phyloP scores from a whole-genome alignment of 495 filamentous ascomycete species.

The Polyplosphaeria fusca region DNA sequence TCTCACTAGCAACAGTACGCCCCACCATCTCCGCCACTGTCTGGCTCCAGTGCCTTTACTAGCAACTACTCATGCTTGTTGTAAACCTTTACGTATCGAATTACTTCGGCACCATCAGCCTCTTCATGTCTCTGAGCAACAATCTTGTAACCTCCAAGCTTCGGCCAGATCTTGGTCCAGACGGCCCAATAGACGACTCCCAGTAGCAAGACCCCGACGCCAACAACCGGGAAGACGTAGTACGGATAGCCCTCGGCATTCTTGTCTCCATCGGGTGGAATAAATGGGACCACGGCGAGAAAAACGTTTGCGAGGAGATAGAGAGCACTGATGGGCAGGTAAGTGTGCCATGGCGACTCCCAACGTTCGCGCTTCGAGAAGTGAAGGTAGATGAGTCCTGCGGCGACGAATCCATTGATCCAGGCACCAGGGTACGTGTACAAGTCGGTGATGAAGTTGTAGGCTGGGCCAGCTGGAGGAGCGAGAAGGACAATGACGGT shows the following conservation, averaged over 20 bases:
- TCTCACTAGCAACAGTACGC: too few relatives aligned
- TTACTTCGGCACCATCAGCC: constrained; percentile 45
- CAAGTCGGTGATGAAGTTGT: constrained; percentile 49
- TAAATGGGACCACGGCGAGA: constrained; percentile 46
- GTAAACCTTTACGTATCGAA: constrained; percentile 44
- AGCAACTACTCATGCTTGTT: constrained; percentile 4
- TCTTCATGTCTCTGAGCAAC: constrained; percentile 42
- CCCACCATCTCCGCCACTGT: too few relatives aligned
- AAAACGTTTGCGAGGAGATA: constrained; percentile 44
- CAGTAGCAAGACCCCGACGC: constrained; percentile 41
- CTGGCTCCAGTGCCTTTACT: too few relatives aligned
- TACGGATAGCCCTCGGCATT: constrained; percentile 42
- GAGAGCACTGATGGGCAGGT: constrained; percentile 37
- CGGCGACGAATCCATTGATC: constrained; percentile 51
- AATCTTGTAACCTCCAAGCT: constrained; percentile 46
- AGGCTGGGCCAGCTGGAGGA: constrained; percentile 45
- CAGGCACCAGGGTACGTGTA: constrained; percentile 55
- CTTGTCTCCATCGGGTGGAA: constrained; percentile 40
- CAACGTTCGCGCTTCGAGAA: constrained; percentile 44
- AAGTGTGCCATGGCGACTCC: constrained; percentile 44
- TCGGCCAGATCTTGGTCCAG: constrained; percentile 40
- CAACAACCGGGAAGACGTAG: constrained; percentile 46
- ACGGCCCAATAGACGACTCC: constrained; percentile 45
- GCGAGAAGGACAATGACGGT: constrained; percentile 49
- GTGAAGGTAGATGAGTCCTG: constrained; percentile 52